Base-by-base conservation (phyloP, 495 filamentous ascomycete genomes). In the Haplographium delicatum region DNA sequence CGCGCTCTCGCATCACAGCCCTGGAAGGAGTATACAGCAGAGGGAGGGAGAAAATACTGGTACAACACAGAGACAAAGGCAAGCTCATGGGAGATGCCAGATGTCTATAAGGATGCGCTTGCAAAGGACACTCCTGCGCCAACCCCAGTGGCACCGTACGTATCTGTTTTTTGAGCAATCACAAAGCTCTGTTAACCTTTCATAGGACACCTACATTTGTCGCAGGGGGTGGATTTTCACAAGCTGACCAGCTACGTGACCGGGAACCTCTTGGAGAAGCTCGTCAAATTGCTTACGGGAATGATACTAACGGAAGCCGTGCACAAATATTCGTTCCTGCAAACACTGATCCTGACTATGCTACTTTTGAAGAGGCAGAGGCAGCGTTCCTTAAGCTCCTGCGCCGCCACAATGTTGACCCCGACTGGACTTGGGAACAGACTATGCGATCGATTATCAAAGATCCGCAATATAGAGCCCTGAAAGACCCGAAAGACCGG, bases 61-160 rank as follows among this genome's bases (percentile, higher is more conserved):
- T 82, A 87, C 64, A 89, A 97, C 64, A 86, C 82, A 2, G 85
- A 95, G 62, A 91, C 82, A 30, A 91, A 93, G 71, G 78, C 88
- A 69, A 97, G 88, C 66, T 86, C 86, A 42, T 98, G 93, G 93
- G 85, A 90, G 50, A 94, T 96, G 78, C 91, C 91, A 45, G 85
- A 89, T 38, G 82, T 75, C 45, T 91, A 89, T 71, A 89, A 86
- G 59, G 66, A 79, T 64, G 75, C 88, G 60, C 68, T 83, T 64
- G 71, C 85, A 63, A 61, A 68, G 57, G 51, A 67, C 70, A 62
- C 80, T 68, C 68, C 75, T 51, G 64, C 77, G 4, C 38, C 51
- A 26, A 68, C 73, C 33, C 54, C 54, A 31, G 51, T 43, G 54
- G 73, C 76, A 51, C 78, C 77, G 88, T 91, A 75, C 72, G 84